Base-by-base conservation (phyloP, 345 rosid genomes). In the Gossypium australe region DNA sequence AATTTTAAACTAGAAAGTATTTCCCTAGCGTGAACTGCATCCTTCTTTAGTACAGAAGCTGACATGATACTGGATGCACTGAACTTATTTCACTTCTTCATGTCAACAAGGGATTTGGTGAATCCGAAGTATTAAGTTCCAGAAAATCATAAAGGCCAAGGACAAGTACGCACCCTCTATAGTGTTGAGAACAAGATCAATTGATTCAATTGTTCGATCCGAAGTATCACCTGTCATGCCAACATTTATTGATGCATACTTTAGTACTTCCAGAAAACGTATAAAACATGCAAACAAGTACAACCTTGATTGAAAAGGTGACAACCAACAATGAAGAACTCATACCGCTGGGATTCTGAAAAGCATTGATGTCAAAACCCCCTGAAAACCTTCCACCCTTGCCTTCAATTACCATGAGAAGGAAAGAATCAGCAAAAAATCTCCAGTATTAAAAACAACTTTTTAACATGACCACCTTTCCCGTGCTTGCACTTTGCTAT, bases 321-420 rank as follows among this genome's bases (percentile, higher is more conserved):
- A 56, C 60, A 18, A 56, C 59, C 59, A 57, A 57, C 27, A 57
- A 57, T 20, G 22, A 27, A 67, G 41, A 43, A 76, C 66, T 34
- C 79, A 55, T 86, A 89, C 91, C 87, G 12, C 80, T 81, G 73
- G 64, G 73, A 3, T 86, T 78, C 69, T 76, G 78, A 71, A 89
- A 86, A 60, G 85, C 91, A 80, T 75, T 84, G 82, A 89, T 87
- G 69, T 89, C 94, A 43, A 87, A 87, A 9, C 94, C 91, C 52
- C 87, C 94, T 0, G 87, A 89, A 82, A 89, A 89, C 79, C 85
- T 85, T 65, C 91, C 87, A 60, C 87, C 80, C 16, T 86, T 81
- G 81, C 94, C 94, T 89, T 67, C 80, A 82, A 64, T 12, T 12
- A 66, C 68, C 72, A 64, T 61, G 9, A 24, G 25, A 75, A 61